These are phyloP conservation scores for Xenoacremonium recifei DNA, from an alignment of 2,329 filamentous ascomycete genomes.

Conservation along the genomic window DNA sequence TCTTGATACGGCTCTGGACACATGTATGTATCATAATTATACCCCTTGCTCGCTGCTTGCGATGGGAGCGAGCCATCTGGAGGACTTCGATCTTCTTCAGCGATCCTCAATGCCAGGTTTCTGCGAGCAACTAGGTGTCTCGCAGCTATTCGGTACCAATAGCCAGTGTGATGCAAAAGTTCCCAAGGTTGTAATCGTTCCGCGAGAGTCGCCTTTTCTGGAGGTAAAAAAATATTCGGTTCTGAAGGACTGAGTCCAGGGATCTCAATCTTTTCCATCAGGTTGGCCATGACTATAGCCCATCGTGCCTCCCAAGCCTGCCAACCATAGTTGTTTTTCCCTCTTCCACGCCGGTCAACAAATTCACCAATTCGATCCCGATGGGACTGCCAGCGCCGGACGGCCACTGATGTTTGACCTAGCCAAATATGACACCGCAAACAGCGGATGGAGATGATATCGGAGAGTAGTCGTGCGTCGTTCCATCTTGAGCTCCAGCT, in stretches of 20 bases:
- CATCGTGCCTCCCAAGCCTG: slow-evolving; percentile 86
- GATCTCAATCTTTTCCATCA: slow-evolving; percentile 55
- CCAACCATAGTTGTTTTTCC: slow-evolving; percentile 89
- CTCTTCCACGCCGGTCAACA: slow-evolving; percentile 78
- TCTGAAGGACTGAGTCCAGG: slow-evolving; percentile 47
- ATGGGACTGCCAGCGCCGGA: slow-evolving; percentile 78
- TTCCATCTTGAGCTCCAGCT: slow-evolving; percentile 91
- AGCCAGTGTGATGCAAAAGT: slow-evolving; percentile 62
- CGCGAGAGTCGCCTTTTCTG: slow-evolving; percentile 57
- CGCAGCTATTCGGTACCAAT: slow-evolving; percentile 63
- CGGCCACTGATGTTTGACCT: slow-evolving; percentile 74
- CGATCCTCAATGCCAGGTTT: slow-evolving; percentile 53
- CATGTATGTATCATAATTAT: slow-evolving; percentile 65
- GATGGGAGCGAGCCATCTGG: slow-evolving; percentile 49
- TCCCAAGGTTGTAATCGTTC: slow-evolving; percentile 64
- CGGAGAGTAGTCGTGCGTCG: slow-evolving; percentile 84
- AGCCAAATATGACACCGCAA: slow-evolving; percentile 82
- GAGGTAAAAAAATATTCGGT: slow-evolving; percentile 47
- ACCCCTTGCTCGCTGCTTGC: slow-evolving; percentile 47
- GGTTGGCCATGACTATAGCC: slow-evolving; percentile 60
- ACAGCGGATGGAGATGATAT: slow-evolving; percentile 76
- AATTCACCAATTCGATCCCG: slow-evolving; percentile 72
- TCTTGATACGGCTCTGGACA: slow-evolving; percentile 63
- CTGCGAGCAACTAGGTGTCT: slow-evolving; percentile 55
- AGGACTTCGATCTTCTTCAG: slow-evolving; percentile 54